Base-by-base conservation (phyloP, 208 protist genomes). In the Trypanosoma cruzi region DNA sequence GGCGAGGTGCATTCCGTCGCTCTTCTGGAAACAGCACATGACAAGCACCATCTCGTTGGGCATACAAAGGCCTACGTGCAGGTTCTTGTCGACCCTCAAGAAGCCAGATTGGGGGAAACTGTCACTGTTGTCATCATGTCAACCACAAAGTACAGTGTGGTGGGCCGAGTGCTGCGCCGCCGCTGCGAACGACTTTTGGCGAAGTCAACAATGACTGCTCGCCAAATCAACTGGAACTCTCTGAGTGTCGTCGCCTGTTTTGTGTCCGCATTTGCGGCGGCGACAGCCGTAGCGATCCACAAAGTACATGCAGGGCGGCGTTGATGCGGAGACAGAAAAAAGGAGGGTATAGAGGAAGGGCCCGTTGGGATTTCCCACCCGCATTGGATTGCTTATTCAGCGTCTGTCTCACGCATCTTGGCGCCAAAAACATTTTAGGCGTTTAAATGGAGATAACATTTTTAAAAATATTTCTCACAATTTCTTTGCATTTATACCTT, bases 31-130 rank as follows among this genome's bases (percentile, higher is more conserved):
- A 75, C 82, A 11, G 77, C 86, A 20, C 60, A 71, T 26, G 86
- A 92, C 55, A 80, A 80, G 37, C 62, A 82, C 49, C 53, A 82
- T 49, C 76, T 89, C 29, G 85, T 90, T n/a, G 86, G 84, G 2
- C 86, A 92, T 57, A 89, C 81, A 57, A 79, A 87, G 52, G 57
- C 18, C 57, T 92, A 86, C 64, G 80, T 81, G 34, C 84, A 92
- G 63, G 82, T 92, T 4, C 75, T 88, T 49, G 67, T 91, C 42
- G 64, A 71, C 48, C 80, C 80, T 7, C 31, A 29, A n/a, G 72
- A 79, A 16, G 80, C 59, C 1, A 61, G 58, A 36, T n/a, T 85
- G 4, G 80, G 80, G n/a, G 75, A 77, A 29, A 73, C 34, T 10
- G 71, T 84, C 4, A 72, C 54, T 24, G 72, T 77, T 28, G 49